Evolutionary conservation across 495 filamentous ascomycete genomes (phyloP), one percentile per base, ranked within the genome.

Genomic region (Parachaetomium inaequale): DNA sequence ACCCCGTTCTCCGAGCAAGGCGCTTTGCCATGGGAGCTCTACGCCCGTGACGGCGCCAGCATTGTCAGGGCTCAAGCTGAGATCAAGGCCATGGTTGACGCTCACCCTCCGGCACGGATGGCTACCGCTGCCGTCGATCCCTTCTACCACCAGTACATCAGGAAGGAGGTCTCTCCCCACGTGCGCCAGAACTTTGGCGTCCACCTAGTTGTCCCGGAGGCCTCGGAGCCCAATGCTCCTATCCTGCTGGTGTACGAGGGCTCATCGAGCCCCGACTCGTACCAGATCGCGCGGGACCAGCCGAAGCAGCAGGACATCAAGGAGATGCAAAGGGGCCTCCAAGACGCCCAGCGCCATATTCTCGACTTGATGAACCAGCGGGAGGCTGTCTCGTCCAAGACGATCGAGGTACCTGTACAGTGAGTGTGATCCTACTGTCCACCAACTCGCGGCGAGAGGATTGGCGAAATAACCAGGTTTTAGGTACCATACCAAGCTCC

Each of bases 211-310:
- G 75, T 93, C 21, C 90, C 92, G 0, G 84, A 90, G 23, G 78
- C 84, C 3, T 57, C 73, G 1, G 79, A 87, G 42, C 72, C 84
- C 40, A 79, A 81, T 54, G 72, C 78, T 0, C 84, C 91, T n/a
- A 78, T 96, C 23, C 79, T 96, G 38, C 81, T 97, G 31, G 88
- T 97, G 11, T 96, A 90, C 66, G 93, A 97, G 71, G 92, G 89
- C 23, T 75, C 81, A 2, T 75, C 77, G 23, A 77, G 82, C 32
- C 72, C 78, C 0, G 78, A 78, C 14, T 68, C 84, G 8, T 93
- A 91, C 66, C 78, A 90, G 66, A 74, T 95, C 50, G 89, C 93
- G 15, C 79, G 78, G 7, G 68, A 66, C 17, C 72, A 71, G 84
- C 92, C 73, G 32, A 64, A 31, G 61, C 61, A 71, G 56, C 29